A percentile compares a stretch with the other conserved stretches of the same genome.
phyloP scores from a whole-genome alignment of 1,139 yeast species.

The Kazachstania sp. region DNA sequence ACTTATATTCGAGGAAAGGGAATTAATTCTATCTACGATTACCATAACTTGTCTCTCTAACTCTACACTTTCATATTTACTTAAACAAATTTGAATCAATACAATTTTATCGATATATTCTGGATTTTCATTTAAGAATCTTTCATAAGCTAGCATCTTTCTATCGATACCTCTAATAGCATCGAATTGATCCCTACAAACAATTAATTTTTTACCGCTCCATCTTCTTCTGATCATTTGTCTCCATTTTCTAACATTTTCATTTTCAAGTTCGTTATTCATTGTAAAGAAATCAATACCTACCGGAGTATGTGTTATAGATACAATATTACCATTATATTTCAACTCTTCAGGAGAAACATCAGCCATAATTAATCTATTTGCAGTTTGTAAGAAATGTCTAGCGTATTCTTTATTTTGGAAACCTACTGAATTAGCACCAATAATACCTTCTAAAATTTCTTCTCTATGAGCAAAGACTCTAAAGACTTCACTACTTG shows the following conservation, averaged over 20 bases:
- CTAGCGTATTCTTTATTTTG: constrained; percentile 90
- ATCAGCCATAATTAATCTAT: constrained; percentile 74
- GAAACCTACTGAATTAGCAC: constrained; percentile 80
- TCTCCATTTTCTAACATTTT: constrained; percentile 63
- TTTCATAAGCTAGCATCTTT: constrained; percentile 79
- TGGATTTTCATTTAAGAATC: constrained; percentile 63
- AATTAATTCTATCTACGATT: constrained; percentile 78
- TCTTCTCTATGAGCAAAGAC: constrained; percentile 82
- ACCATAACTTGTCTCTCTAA: constrained; percentile 66
- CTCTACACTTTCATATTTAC: constrained; percentile 41
- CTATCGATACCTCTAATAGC: constrained; percentile 82
- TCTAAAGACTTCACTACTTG: constrained; percentile 90
- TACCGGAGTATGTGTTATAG: constrained; percentile 66
- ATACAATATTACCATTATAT: constrained; percentile 57
- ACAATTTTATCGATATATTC: constrained; percentile 61
- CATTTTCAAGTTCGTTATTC: constrained; percentile 37
- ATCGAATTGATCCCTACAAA: constrained; percentile 84
- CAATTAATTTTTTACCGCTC: constrained; percentile 57
- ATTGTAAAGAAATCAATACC: constrained; percentile 76
- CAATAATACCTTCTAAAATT: constrained; percentile 74
- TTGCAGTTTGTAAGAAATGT: constrained; percentile 88
- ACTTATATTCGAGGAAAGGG: constrained; percentile 64
- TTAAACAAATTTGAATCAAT: constrained; percentile 72
- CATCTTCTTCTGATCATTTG: constrained; percentile 67
- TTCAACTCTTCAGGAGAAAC: constrained; percentile 66